Conservation (phyloP, 768 basidiomycete species). For the Termitomyces titanicus region DNA sequence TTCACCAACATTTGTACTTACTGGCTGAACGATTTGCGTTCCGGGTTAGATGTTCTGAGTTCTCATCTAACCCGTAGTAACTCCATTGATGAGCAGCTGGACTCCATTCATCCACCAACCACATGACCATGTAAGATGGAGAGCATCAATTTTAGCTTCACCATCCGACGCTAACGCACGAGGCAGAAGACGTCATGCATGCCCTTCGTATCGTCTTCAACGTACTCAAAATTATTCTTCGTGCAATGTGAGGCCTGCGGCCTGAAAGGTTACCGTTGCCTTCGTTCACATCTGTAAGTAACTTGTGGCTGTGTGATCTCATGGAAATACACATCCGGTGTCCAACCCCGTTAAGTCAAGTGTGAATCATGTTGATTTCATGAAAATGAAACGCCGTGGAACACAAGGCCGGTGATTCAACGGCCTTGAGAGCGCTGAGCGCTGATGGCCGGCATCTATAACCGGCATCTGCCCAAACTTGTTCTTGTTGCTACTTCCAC, state of each 20-base stretch:
- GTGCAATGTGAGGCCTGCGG: too few relatives aligned
- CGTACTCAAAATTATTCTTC: not conserved
- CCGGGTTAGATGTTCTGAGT: not conserved
- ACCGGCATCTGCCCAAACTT: not conserved
- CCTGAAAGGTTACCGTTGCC: too few relatives aligned
- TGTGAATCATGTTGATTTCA: too few relatives aligned
- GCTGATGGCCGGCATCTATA: not conserved
- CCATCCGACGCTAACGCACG: slow-evolving; percentile 5
- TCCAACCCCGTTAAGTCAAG: too few relatives aligned
- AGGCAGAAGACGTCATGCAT: slow-evolving; percentile 5
- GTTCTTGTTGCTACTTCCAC: slow-evolving; percentile 6
- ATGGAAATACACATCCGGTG: not conserved
- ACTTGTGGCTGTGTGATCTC: not conserved
- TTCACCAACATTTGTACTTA: too few relatives aligned
- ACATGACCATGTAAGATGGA: slow-evolving; percentile 3
- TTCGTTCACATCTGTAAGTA: not conserved
- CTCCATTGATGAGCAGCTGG: not conserved
- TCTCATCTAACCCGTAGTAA: not conserved
- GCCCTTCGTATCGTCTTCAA: not conserved
- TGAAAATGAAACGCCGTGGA: too few relatives aligned
- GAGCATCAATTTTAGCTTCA: not conserved
- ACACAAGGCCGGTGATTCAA: slow-evolving; percentile 1
- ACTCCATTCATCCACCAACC: not conserved
- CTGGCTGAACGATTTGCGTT: not conserved
- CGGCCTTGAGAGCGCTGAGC: too few relatives aligned